Percentiles rank a stretch among this genome's conserved stretches.
Evolutionary conservation across 192 early-diverging fungal genomes (phyloP).

Genomic region (Backusella australiensis): DNA sequence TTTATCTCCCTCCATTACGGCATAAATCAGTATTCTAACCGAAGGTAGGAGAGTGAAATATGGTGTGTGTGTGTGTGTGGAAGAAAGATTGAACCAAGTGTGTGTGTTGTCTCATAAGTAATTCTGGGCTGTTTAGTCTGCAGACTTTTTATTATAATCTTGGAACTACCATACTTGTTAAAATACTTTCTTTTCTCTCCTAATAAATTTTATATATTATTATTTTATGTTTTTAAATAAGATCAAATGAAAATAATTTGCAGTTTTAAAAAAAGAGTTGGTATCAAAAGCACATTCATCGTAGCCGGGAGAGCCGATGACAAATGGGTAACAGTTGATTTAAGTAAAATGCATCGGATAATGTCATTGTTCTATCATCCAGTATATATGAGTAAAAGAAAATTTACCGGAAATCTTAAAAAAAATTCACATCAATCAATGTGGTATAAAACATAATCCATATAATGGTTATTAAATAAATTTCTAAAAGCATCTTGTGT

Average conservation of each 20-base stretch:
- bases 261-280: neutral
- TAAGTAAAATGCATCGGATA: neutral
- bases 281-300: neutral
- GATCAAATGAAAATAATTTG: conserved; percentile 1
- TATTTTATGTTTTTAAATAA: neutral
- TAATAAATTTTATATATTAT: neutral
- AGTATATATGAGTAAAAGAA: neutral
- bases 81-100: neutral
- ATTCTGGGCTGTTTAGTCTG: neutral
- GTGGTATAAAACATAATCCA: neutral
- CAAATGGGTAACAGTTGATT: neutral
- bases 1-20: neutral
- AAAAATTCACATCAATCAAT: neutral
- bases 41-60: neutral
- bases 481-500: neutral
- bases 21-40: conserved; percentile 7
- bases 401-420: neutral
- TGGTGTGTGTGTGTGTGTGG: too few relatives aligned
- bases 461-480: neutral
- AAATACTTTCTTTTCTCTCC: neutral
- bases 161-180: neutral
- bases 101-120: neutral
- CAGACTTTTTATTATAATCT: neutral
- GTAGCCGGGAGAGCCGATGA: conserved; percentile 2
- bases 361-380: neutral